These are phyloP conservation scores for Pseudevernia furfuracea DNA, from an alignment of 495 filamentous ascomycete species.

Conservation along the genomic window DNA sequence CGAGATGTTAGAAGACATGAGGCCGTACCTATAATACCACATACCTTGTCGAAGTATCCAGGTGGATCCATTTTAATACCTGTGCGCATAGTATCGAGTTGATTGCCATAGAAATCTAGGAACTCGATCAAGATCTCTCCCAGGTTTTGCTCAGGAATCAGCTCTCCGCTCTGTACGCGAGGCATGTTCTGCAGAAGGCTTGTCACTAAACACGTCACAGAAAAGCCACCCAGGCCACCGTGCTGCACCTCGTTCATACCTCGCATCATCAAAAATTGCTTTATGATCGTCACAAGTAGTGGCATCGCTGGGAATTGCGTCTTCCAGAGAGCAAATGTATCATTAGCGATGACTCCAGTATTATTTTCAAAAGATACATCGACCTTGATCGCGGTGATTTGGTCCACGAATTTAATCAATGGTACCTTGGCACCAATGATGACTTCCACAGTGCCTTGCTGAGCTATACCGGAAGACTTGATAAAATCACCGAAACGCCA, in stretches of 20 bases:
- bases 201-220: slow-evolving; percentile 86
- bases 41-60: slow-evolving; percentile 63
- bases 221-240: slow-evolving; percentile 91
- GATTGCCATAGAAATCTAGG: slow-evolving; percentile 77
- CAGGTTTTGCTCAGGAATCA: slow-evolving; percentile 55
- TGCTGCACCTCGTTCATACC: slow-evolving; percentile 81
- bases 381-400: slow-evolving; percentile 62
- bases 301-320: slow-evolving; percentile 72
- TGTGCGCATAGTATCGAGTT: slow-evolving; percentile 55
- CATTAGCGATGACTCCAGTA: slow-evolving; percentile 66
- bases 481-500: slow-evolving; percentile 46
- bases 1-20: not conserved
- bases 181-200: slow-evolving; percentile 75
- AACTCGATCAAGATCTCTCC: slow-evolving; percentile 78
- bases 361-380: slow-evolving; percentile 93
- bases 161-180: slow-evolving; percentile 47
- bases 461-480: slow-evolving; percentile 39
- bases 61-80: slow-evolving; percentile 73
- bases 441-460: slow-evolving; percentile 47
- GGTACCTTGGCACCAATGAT: slow-evolving; percentile 77
- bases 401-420: slow-evolving; percentile 82
- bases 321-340: slow-evolving; percentile 75
- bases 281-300: slow-evolving; percentile 72
- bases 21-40: slow-evolving; percentile 23
- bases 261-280: slow-evolving; percentile 84